Evolutionary conservation across 2,329 filamentous ascomycete genomes (phyloP).

Genomic region (Colletotrichum lindemuthianum): DNA sequence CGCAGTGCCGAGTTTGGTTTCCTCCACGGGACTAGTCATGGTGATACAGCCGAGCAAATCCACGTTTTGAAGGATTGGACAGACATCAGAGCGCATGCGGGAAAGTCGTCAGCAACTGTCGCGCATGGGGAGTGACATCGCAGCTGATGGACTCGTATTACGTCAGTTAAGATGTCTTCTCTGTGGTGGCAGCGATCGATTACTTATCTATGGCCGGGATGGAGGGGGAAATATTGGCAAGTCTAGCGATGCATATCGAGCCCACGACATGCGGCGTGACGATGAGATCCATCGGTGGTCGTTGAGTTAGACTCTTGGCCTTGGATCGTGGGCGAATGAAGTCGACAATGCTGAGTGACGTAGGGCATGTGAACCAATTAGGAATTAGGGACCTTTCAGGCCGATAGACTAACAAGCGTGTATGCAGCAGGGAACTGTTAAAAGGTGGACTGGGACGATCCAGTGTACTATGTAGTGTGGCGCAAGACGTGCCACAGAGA

Average conservation of each 20-base stretch:
- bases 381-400: slow-evolving; percentile 2
- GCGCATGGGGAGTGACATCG: background rate
- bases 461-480: background rate
- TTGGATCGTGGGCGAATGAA: slow-evolving; percentile 23
- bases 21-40: slow-evolving; percentile 8
- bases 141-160: background rate
- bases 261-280: slow-evolving; percentile 26
- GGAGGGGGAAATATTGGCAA: slow-evolving; percentile 23
- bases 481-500: too few relatives aligned
- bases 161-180: background rate
- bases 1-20: slow-evolving; percentile 17
- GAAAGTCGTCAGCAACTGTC: slow-evolving; percentile 3
- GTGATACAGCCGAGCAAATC: slow-evolving; percentile 19
- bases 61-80: slow-evolving; percentile 16
- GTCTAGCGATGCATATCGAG: slow-evolving; percentile 1
- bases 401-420: background rate
- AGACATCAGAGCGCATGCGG: slow-evolving; percentile 19
- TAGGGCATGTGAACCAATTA: slow-evolving; percentile 20
- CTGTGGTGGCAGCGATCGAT: background rate
- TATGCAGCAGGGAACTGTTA: slow-evolving; percentile 17
- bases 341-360: slow-evolving; percentile 18
- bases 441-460: slow-evolving; percentile 10
- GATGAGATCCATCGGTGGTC: slow-evolving; percentile 24
- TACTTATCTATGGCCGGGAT: too few relatives aligned
- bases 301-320: slow-evolving; percentile 36